These are phyloP conservation scores for Lizonia empirigonia DNA, from an alignment of 2,329 filamentous ascomycete species.

Conservation along the genomic window DNA sequence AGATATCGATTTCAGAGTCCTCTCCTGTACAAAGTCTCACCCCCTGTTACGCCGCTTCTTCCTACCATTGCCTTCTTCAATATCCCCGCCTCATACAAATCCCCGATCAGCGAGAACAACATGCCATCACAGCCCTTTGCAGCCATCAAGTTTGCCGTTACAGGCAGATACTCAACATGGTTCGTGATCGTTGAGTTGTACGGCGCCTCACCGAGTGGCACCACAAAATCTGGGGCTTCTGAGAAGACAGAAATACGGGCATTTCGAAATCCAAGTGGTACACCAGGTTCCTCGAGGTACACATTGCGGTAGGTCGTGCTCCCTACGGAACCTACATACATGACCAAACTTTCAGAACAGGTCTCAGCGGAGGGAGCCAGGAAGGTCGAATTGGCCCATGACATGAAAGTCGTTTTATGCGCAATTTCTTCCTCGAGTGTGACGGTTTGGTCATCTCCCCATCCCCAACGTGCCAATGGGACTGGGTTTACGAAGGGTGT, in stretches of 20 bases:
- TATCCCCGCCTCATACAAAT: constrained; percentile 58
- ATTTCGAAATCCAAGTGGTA: constrained; percentile 56
- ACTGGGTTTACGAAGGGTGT: constrained; percentile 58
- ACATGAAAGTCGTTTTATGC: constrained; percentile 58
- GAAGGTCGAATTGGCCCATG: constrained; percentile 57
- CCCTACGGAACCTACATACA: constrained; percentile 53
- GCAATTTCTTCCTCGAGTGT: constrained; percentile 52
- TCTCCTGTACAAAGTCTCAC: constrained; percentile 47
- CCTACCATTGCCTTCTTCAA: constrained; percentile 55
- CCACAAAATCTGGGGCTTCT: constrained; percentile 56
- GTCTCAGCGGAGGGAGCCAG: constrained; percentile 50
- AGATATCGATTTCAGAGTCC: constrained; percentile 18
- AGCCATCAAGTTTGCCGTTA: constrained; percentile 63
- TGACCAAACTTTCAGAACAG: constrained; percentile 57
- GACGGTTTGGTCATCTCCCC: constrained; percentile 49
- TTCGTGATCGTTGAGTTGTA: constrained; percentile 57
- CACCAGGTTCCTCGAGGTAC: constrained; percentile 51
- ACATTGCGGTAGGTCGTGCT: constrained; percentile 54
- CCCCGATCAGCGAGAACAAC: constrained; percentile 60
- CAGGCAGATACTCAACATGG: constrained; percentile 60
- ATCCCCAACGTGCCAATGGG: constrained; percentile 56
- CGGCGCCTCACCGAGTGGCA: constrained; percentile 52
- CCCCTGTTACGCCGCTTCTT: constrained; percentile 47
- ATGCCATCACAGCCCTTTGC: constrained; percentile 66
- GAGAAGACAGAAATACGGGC: constrained; percentile 56